Evolutionary conservation across 2,329 filamentous ascomycete species (phyloP).

Genomic region (Immersiporthe knoxdaviesiana): DNA sequence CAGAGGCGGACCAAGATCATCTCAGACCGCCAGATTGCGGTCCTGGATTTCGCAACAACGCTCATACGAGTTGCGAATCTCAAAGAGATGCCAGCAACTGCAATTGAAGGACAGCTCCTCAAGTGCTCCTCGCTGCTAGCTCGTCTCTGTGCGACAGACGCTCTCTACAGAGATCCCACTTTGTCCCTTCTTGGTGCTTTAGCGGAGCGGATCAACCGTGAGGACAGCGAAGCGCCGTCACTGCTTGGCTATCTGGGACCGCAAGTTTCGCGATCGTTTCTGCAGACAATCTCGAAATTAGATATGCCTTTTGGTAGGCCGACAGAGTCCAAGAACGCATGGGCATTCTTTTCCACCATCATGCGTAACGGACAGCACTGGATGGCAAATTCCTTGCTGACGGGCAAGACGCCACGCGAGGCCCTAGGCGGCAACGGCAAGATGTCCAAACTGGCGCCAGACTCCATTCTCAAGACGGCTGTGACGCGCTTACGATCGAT

Average conservation of each 20-base stretch:
- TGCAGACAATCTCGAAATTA: slow-evolving; percentile 75
- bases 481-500: slow-evolving; percentile 71
- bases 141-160: slow-evolving; percentile 72
- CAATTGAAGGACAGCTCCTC: slow-evolving; percentile 78
- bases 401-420: slow-evolving; percentile 81
- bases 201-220: slow-evolving; percentile 69
- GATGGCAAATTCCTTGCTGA: slow-evolving; percentile 92
- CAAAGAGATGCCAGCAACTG: slow-evolving; percentile 63
- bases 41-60: slow-evolving; percentile 68
- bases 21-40: slow-evolving; percentile 64
- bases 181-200: slow-evolving; percentile 73
- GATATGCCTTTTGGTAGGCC: slow-evolving; percentile 74
- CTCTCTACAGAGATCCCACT: slow-evolving; percentile 66
- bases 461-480: slow-evolving; percentile 75
- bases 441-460: slow-evolving; percentile 51
- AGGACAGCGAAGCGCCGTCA: slow-evolving; percentile 80
- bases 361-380: slow-evolving; percentile 91
- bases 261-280: slow-evolving; percentile 80
- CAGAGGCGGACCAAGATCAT: slow-evolving; percentile 57
- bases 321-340: slow-evolving; percentile 69
- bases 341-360: slow-evolving; percentile 84
- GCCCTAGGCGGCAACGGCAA: slow-evolving; percentile 63
- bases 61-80: slow-evolving; percentile 72
- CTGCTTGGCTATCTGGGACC: slow-evolving; percentile 88
- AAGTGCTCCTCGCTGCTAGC: slow-evolving; percentile 77